Evolutionary conservation across 257 asterid genomes (phyloP), one percentile per base, ranked within the genome.

Genomic region (Rehmannia glutinosa): DNA sequence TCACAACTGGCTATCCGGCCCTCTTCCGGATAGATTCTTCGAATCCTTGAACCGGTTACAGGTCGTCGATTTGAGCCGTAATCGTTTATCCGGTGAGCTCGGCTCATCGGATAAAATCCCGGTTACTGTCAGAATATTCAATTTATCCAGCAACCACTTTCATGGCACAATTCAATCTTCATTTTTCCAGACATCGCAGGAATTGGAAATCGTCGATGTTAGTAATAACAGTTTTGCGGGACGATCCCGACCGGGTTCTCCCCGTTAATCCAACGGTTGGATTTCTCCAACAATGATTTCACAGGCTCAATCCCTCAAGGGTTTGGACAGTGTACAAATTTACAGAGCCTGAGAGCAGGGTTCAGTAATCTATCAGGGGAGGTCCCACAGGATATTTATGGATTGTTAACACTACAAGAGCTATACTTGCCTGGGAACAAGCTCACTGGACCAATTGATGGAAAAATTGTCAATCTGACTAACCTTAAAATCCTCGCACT

Each of bases 171-270:
- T 93, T 35, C 69, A 39, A 25, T 7, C 77, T 10, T 71, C 96
- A 2, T 82, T 86, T 56, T 36, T 90, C 62, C 76, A 71, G 77
- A 35, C 73, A 13, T 91, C 86, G 21, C 33, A 51, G 6, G 76
- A 59, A 47, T 71, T 93, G 84, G 83, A 58, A 33, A 74, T 69
- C 17, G 83, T 93, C 33, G 91, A 88, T 80, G 81, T 86, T 49
- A 86, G 85, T 79, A 90, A 90, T 67, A 93, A 93, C 78, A 85
- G 85, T 84, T 90, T 90, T 72, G 25, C 16, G 99, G 99, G 25
- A 2, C 67, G 4, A 74, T 90, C 32, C 99, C 97, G 4, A 69
- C 83, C 0, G 61, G 70, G 39, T 72, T 72, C 41, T 74, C 96
- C 0, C 73, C 85, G 0, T 62, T 81, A 5, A 54, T 86, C 68